Evolutionary conservation across 345 rosid genomes (phyloP), one percentile per base, ranked within the genome.

Genomic region (Syzygium aqueum): DNA sequence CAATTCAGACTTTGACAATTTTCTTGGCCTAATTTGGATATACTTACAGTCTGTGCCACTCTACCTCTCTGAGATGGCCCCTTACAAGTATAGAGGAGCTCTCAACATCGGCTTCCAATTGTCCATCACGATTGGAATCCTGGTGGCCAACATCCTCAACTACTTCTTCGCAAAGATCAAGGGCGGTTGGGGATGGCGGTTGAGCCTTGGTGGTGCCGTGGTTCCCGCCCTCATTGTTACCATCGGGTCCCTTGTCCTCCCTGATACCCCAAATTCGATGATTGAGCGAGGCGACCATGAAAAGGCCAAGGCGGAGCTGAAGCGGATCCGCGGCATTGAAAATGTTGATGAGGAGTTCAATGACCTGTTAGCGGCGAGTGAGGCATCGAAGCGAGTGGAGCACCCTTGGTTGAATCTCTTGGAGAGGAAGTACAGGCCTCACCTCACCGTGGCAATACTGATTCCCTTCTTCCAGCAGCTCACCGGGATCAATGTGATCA

Each of bases 391-490:
- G 86, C 56, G 5, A 28, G 86, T 86, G n/a, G 78, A 89, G 56
- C 85, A 86, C n/a, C 90, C 90, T 1, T 88, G 87, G 87, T 88
- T 87, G 40, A 96, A 96, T 77, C 87, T 97, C 84, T 87, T 96
- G 85, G 93, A 92, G 49, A 94, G 95, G 86, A 96, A 96, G 88
- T 95, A 96, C 17, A 90, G 98, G 88, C 98, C 99, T 1, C 99
- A 96, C 33, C 85, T 97, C 3, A 89, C 93, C 0, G 91, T 97
- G 95, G 94, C 98, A 5, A 84, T 95, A 19, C 10, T 94, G 63
- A 95, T 97, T 37, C 99, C 98, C 2, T 92, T 95, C 86, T 96
- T 97, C 85, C 99, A 97, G 85, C 99, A 97, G 77, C 87, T 97
- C 11, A 96, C 99, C 0, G 98, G 99, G 9, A 95, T 95, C 85